Base-by-base conservation (phyloP, 352 stramenopile genomes). In the Globisporangium lucens region DNA sequence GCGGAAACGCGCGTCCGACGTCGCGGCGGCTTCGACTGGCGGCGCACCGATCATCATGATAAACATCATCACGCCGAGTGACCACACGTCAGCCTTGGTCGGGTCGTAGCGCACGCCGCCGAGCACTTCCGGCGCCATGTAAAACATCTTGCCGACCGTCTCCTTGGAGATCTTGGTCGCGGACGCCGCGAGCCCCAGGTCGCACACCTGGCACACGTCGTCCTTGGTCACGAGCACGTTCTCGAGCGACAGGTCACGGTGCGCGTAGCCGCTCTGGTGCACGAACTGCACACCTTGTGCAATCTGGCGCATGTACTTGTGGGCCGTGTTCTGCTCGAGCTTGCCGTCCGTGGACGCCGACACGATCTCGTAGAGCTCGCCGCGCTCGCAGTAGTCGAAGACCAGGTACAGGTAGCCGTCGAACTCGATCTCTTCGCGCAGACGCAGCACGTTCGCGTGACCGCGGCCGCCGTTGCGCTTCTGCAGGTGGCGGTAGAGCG, bases 71-170 rank as follows among this genome's bases (percentile, higher is more conserved):
- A 95, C 82, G 63, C 87, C 87, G 36, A 95, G 80, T 61, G 87
- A 95, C 87, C 87, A 95, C 49, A 95, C 78, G 66, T 95, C 87
- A 20, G 85, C 85, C 67, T 89, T 90, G n/a, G 77, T 82, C 13
- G 87, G 80, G 73, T 90, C 77, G 69, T 93, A 95, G 20, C 61
- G 63, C 52, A 67, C 61, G 24, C 79, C 80, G 0, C 78, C 81
- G n/a, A 92, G 75, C 29, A 93, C 84, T 69, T 95, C 87, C 2
- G 87, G 87, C 2, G 85, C 85, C 83, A 95, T 95, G 76, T 95
- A 95, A 66, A 91, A 93, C 33, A 90, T 78, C 73, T 95, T 95
- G 51, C 88, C 88, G 46, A 93, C 88, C 5, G 83, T 87, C 70
- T 90, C 78, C 55, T 74, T 75, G 33, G 65, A 76, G 10, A 61